Percentiles rank a stretch among this genome's conserved stretches.
Conservation (phyloP, 768 basidiomycete species). For the Candolleomyces eurysporus region DNA sequence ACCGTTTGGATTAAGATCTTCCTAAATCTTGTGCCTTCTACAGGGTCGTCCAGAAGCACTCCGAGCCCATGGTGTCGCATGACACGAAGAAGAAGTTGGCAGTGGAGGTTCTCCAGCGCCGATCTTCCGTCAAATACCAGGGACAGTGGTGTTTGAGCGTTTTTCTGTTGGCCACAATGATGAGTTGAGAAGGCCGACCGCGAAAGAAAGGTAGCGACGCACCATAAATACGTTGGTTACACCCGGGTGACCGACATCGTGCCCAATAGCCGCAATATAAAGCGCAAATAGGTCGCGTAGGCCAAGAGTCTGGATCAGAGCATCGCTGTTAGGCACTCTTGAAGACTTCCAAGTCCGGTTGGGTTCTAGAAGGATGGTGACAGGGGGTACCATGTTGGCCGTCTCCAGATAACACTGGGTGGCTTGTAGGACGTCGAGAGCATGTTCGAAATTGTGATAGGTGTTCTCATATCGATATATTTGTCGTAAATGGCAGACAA, state of each 20-base stretch:
- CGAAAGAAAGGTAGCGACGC: slow-evolving; percentile 24
- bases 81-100: slow-evolving; percentile 71
- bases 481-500: slow-evolving; percentile 85
- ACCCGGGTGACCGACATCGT: slow-evolving; percentile 97
- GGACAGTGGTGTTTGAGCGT: slow-evolving; percentile 86
- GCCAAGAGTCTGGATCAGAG: slow-evolving; percentile 43
- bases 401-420: slow-evolving; percentile 80
- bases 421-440: slow-evolving; percentile 93
- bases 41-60: slow-evolving; percentile 58
- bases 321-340: slow-evolving; percentile 34
- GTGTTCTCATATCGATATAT: slow-evolving; percentile 90
- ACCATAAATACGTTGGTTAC: slow-evolving; percentile 94
- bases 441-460: slow-evolving; percentile 98
- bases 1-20: slow-evolving; percentile 79
- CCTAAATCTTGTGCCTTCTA: slow-evolving; percentile 50
- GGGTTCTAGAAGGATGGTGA: slow-evolving; percentile 59
- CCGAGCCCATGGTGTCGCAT: slow-evolving; percentile 81
- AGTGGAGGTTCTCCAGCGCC: slow-evolving; percentile 91
- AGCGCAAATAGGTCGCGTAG: slow-evolving; percentile 81
- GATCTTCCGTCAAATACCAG: slow-evolving; percentile 87
- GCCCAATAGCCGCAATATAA: slow-evolving; percentile 91
- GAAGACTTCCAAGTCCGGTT: slow-evolving; percentile 41
- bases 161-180: slow-evolving; percentile 58
- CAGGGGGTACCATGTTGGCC: slow-evolving; percentile 79
- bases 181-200: not conserved